Evolutionary conservation across 1,284 basidiomycete genomes (phyloP).

Genomic region (Coniferiporia sulphurascens): DNA sequence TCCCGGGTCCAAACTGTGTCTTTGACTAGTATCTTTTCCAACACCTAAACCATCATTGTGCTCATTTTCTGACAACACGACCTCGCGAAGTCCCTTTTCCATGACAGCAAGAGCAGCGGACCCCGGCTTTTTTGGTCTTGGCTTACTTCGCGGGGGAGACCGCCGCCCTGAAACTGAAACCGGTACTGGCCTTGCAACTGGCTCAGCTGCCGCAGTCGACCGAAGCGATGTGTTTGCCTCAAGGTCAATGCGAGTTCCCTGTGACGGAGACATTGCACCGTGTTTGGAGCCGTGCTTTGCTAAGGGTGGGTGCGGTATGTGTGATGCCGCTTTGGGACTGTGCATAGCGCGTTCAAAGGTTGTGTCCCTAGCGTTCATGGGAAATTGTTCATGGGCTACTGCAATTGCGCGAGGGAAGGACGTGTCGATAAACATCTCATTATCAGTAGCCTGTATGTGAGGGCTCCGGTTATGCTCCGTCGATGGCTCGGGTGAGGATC

Average conservation of each 20-base stretch:
- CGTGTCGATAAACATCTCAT: not conserved
- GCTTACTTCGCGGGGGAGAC: constrained; percentile 17
- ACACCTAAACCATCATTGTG: not conserved
- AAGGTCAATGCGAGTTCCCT: not conserved
- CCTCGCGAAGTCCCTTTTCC: constrained; percentile 12
- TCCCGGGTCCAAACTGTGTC: not conserved
- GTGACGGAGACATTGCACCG: not conserved
- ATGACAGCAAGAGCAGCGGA: constrained; percentile 13
- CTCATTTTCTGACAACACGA: constrained; percentile 12
- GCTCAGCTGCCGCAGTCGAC: not conserved
- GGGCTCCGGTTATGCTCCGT: not conserved
- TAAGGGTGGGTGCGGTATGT: not conserved
- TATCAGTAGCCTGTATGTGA: not conserved
- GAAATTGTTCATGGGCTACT: not conserved
- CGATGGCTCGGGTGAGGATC: constrained; percentile 5
- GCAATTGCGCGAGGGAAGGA: not conserved
- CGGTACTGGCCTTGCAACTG: not conserved
- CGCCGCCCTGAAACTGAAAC: not conserved
- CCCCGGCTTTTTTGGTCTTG: constrained; percentile 18
- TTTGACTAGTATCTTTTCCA: constrained; percentile 4
- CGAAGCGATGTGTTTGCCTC: not conserved
- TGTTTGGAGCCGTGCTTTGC: not conserved
- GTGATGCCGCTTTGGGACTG: not conserved
- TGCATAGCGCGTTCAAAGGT: not conserved
- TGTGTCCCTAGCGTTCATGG: too few relatives aligned